phyloP scores from a whole-genome alignment of 495 filamentous ascomycete genomes.

The Chaetomidium leptoderma region DNA sequence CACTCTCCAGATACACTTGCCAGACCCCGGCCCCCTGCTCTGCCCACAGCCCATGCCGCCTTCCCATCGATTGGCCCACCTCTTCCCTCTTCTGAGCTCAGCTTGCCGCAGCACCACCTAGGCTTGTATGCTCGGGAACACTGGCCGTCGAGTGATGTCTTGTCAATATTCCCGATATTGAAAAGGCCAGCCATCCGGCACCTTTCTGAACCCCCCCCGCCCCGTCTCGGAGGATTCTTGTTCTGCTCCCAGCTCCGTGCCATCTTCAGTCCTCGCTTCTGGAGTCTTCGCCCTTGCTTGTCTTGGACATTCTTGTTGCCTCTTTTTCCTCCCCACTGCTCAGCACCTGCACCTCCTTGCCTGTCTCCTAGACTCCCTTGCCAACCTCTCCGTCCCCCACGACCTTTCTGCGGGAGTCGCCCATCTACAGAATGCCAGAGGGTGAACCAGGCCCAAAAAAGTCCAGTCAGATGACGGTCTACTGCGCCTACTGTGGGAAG shows the following conservation, averaged over 20 bases:
- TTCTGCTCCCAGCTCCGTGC: slow-evolving; percentile 19
- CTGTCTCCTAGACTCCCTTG: background rate
- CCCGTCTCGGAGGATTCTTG: slow-evolving; percentile 21
- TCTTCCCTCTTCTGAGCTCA: slow-evolving; percentile 24
- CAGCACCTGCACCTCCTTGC: background rate
- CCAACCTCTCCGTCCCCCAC: too few species aligned
- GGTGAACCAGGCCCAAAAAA: background rate
- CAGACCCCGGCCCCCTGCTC: slow-evolving; percentile 24
- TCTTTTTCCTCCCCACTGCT: background rate
- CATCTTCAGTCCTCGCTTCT: slow-evolving; percentile 25
- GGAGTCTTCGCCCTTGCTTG: slow-evolving; percentile 14
- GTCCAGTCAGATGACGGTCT: slow-evolving; percentile 41
- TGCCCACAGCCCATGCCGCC: background rate
- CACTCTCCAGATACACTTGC: background rate
- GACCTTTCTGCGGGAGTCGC: too few species aligned
- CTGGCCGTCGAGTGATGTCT: slow-evolving; percentile 16
- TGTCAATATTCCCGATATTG: slow-evolving; percentile 29
- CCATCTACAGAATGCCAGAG: background rate
- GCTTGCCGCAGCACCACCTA: slow-evolving; percentile 21
- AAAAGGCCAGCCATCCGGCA: slow-evolving; percentile 25
- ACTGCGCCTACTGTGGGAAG: slow-evolving; percentile 60
- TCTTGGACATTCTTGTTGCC: slow-evolving; percentile 12
- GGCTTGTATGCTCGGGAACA: slow-evolving; percentile 16
- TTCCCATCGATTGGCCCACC: slow-evolving; percentile 15
- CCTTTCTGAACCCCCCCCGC: background rate